phyloP scores from a whole-genome alignment of 768 basidiomycete species.

The Lentinula sp. region DNA sequence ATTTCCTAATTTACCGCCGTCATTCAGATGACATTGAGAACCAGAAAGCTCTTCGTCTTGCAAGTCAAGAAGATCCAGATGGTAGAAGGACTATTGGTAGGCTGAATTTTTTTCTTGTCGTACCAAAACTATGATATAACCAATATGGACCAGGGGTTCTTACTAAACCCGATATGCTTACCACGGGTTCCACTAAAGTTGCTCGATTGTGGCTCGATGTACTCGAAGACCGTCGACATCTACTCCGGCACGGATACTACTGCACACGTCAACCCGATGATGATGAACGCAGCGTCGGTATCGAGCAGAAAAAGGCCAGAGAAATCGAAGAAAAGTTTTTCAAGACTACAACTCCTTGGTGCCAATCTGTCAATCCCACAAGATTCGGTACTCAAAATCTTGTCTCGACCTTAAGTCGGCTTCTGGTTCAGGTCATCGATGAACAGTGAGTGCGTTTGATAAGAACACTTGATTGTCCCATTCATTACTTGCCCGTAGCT shows the following conservation, averaged over 20 bases:
- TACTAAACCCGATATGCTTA: constrained; percentile 45
- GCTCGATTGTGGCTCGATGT: constrained; percentile 36
- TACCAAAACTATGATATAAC: background rate
- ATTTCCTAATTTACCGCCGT: background rate
- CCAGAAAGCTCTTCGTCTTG: constrained; percentile 46
- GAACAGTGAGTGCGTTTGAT: constrained; percentile 14
- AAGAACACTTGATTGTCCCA: background rate
- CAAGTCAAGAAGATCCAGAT: constrained; percentile 35
- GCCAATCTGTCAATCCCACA: constrained; percentile 12
- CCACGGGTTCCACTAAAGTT: constrained; percentile 14
- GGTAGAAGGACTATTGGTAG: constrained; percentile 49
- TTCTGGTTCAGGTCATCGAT: constrained; percentile 30
- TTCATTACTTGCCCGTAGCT: background rate
- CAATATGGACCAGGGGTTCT: constrained; percentile 35
- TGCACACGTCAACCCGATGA: constrained; percentile 38
- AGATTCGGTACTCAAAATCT: constrained; percentile 32
- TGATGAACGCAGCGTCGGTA: constrained; percentile 22
- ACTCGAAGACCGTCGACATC: constrained; percentile 31
- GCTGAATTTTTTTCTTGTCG: background rate
- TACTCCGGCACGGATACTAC: constrained; percentile 34
- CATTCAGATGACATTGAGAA: constrained; percentile 51
- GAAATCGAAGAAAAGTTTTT: constrained; percentile 30
- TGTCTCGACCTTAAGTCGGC: constrained; percentile 25
- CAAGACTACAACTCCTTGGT: constrained; percentile 28
- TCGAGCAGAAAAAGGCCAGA: constrained; percentile 26